A percentile compares a stretch with the other conserved stretches of the same genome.
phyloP scores from a whole-genome alignment of 192 early-diverging fungal species.

The Chytriomyces hyalinus region DNA sequence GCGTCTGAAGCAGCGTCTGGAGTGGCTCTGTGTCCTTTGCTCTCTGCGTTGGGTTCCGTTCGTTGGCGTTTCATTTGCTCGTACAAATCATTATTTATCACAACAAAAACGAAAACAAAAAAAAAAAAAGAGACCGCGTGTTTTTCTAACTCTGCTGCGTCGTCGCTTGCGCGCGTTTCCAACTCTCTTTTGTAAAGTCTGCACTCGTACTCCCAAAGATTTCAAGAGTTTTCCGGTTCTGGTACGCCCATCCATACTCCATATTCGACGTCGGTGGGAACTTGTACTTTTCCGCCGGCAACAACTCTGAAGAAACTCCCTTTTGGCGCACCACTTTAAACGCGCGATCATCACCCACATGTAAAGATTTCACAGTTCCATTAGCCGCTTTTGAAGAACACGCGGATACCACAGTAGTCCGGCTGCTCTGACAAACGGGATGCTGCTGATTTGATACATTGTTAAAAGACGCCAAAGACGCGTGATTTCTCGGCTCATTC shows the following conservation, averaged over 20 bases:
- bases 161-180: conserved; percentile 10
- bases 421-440: no score
- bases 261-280: conserved; percentile 40
- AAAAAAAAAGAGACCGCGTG: no score
- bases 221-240: conserved; percentile 23
- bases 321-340: not conserved
- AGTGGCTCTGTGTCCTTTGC: no score
- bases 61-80: no score
- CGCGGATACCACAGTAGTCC: no score
- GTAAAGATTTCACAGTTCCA: no score
- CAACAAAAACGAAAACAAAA: no score
- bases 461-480: not conserved
- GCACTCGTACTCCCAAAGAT: conserved; percentile 44
- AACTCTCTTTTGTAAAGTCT: conserved; percentile 38
- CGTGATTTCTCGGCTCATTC: no score
- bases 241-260: conserved; percentile 43
- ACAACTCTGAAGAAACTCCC: not conserved
- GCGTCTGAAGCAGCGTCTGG: no score
- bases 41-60: no score
- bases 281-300: conserved; percentile 23
- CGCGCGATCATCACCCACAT: not conserved
- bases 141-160: not conserved
- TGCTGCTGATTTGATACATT: not conserved
- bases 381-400: no score
- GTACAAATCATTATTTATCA: no score